Conservation (phyloP, 306 rosid genomes). For the Vigna radiata region DNA sequence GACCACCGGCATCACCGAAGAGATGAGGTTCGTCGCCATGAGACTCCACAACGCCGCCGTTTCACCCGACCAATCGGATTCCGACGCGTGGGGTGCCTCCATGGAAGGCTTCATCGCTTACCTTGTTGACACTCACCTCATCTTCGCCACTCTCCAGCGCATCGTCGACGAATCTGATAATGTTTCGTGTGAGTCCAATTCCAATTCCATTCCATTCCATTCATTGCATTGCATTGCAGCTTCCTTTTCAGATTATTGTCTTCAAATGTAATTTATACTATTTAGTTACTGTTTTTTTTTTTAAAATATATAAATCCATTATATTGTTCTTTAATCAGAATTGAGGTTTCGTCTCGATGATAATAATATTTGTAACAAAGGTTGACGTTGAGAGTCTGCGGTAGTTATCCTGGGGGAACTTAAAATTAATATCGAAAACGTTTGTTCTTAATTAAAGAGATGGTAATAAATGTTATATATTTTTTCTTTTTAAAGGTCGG, state of each 20-base stretch:
- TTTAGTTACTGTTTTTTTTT: no score
- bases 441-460: background rate
- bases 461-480: background rate
- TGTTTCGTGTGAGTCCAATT: conserved; percentile 62
- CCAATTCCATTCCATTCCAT: background rate
- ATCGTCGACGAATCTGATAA: conserved; percentile 74
- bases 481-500: background rate
- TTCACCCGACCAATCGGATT: background rate
- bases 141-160: conserved; percentile 78
- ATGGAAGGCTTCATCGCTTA: conserved; percentile 67
- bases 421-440: background rate
- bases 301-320: no score
- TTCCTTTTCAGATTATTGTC: background rate
- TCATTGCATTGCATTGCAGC: background rate
- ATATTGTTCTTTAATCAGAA: background rate
- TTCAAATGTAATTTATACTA: no score
- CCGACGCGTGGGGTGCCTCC: conserved; percentile 68
- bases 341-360: background rate
- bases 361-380: background rate
- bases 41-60: conserved; percentile 62
- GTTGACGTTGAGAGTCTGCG: background rate
- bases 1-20: conserved; percentile 83
- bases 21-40: conserved; percentile 95
- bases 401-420: background rate
- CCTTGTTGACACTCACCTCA: conserved; percentile 74